A percentile compares a stretch with the other conserved stretches of the same genome.
Conservation (phyloP, 495 filamentous ascomycete genomes). For the Hypoxylon rickii region DNA sequence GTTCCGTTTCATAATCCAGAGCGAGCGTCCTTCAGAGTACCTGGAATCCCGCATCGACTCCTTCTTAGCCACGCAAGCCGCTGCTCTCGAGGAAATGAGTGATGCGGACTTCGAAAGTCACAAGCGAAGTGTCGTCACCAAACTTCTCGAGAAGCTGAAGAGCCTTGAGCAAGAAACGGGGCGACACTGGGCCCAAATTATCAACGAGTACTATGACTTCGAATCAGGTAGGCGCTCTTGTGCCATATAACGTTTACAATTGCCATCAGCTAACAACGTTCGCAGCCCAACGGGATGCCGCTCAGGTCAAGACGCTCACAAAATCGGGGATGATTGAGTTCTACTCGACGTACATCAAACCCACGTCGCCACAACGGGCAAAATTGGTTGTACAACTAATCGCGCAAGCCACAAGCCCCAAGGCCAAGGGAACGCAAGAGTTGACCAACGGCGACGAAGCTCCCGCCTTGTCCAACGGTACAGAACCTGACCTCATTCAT, state of each 20-base stretch:
- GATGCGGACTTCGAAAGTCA: slow-evolving; percentile 87
- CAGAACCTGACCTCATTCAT: slow-evolving; percentile 60
- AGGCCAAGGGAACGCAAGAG: slow-evolving; percentile 44
- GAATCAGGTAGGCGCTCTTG: slow-evolving; percentile 74
- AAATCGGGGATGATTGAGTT: slow-evolving; percentile 82
- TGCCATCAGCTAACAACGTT: slow-evolving; percentile 8
- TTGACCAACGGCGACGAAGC: slow-evolving; percentile 43
- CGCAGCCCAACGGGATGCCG: slow-evolving; percentile 75
- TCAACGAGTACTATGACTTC: slow-evolving; percentile 88
- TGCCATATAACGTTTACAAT: no score
- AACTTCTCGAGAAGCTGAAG: slow-evolving; percentile 89
- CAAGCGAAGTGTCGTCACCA: slow-evolving; percentile 87
- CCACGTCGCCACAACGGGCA: slow-evolving; percentile 70
- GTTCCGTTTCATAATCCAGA: slow-evolving; percentile 92
- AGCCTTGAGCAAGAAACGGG: slow-evolving; percentile 83
- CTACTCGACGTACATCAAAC: slow-evolving; percentile 76
- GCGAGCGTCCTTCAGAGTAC: slow-evolving; percentile 81
- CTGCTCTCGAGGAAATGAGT: slow-evolving; percentile 72
- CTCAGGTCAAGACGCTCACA: slow-evolving; percentile 70
- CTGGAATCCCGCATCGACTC: slow-evolving; percentile 84
- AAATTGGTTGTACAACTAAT: slow-evolving; percentile 84
- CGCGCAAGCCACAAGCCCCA: slow-evolving; percentile 64
- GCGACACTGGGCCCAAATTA: slow-evolving; percentile 83
- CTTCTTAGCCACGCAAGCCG: slow-evolving; percentile 71
- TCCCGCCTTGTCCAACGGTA: slow-evolving; percentile 44